These are phyloP conservation scores for Pholiota molesta DNA, from an alignment of 768 basidiomycete genomes.

Conservation along the genomic window DNA sequence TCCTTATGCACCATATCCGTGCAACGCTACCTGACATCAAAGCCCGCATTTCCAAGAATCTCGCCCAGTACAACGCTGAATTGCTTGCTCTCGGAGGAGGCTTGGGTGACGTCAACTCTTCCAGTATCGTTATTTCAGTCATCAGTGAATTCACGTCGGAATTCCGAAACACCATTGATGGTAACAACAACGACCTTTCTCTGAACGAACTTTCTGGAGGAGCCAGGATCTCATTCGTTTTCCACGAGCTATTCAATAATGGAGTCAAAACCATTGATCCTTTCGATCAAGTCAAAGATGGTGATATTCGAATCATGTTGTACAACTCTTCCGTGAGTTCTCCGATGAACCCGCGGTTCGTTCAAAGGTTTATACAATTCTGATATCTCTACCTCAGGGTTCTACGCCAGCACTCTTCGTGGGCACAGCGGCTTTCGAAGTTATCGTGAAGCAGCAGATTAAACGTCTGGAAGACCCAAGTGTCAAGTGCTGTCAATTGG, in stretches of 20 bases:
- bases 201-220: slow-evolving; percentile 98
- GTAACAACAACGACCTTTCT: slow-evolving; percentile 93
- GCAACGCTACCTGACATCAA: slow-evolving; percentile 99
- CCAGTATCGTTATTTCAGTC: slow-evolving; percentile 92
- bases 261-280: slow-evolving; percentile 97
- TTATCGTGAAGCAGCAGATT: slow-evolving; percentile 99
- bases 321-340: slow-evolving; percentile 95
- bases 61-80: slow-evolving; percentile 87
- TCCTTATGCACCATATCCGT: slow-evolving; percentile 99
- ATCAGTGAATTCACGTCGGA: slow-evolving; percentile 98
- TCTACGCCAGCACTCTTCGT: slow-evolving; percentile 97
- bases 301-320: slow-evolving; percentile 92
- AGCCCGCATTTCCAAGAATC: slow-evolving; percentile 85
- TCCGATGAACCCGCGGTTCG: background rate
- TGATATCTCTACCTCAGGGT: slow-evolving; percentile 53
- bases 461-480: slow-evolving; percentile 93
- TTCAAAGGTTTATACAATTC: slow-evolving; percentile 1
- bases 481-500: slow-evolving; percentile 91
- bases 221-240: slow-evolving; percentile 98
- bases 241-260: slow-evolving; percentile 97
- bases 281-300: slow-evolving; percentile 98
- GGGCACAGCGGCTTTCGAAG: slow-evolving; percentile 94
- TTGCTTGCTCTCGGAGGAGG: slow-evolving; percentile 84
- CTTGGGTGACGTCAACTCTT: slow-evolving; percentile 81
- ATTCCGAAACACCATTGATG: slow-evolving; percentile 96